phyloP scores from a whole-genome alignment of 2,329 filamentous ascomycete genomes.

The Berkeleyomyces basicola region DNA sequence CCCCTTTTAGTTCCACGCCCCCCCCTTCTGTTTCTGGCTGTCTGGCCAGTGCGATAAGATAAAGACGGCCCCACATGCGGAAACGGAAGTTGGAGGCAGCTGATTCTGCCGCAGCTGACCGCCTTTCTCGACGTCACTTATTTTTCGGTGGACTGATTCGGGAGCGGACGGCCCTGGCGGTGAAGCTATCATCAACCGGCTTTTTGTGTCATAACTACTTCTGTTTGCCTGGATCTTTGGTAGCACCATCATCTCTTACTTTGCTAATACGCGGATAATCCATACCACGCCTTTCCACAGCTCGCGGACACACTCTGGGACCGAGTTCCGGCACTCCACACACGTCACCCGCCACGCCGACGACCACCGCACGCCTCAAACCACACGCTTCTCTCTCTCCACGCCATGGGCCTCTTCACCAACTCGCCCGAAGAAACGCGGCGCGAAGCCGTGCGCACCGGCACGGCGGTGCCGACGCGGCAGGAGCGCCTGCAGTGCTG shows the following conservation, averaged over 20 bases:
- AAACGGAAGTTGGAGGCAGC: not conserved
- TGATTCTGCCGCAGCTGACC: not conserved
- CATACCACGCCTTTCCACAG: too few species aligned
- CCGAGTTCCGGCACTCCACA: too few species aligned
- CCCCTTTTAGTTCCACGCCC: too few species aligned
- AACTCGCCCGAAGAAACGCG: conserved; percentile 24
- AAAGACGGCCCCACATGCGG: not conserved
- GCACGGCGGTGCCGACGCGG: conserved; percentile 63
- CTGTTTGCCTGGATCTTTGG: not conserved
- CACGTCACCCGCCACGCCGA: not conserved
- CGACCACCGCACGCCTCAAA: not conserved
- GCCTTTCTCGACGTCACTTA: not conserved
- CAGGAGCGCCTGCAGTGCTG: conserved; percentile 72
- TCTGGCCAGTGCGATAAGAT: not conserved
- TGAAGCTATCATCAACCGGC: not conserved
- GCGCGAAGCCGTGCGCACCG: conserved; percentile 37
- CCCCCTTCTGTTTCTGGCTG: too few species aligned
- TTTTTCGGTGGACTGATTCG: not conserved
- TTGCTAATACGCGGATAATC: not conserved
- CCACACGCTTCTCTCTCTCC: not conserved
- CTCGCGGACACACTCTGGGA: too few species aligned
- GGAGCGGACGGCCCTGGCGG: not conserved
- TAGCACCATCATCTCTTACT: not conserved
- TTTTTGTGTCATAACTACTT: too few species aligned
- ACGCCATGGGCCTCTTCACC: conserved; percentile 34